Percentiles rank a stretch among this genome's conserved stretches.
Evolutionary conservation across 768 basidiomycete species (phyloP).

Genomic region (Kwoniella heveanensis): DNA sequence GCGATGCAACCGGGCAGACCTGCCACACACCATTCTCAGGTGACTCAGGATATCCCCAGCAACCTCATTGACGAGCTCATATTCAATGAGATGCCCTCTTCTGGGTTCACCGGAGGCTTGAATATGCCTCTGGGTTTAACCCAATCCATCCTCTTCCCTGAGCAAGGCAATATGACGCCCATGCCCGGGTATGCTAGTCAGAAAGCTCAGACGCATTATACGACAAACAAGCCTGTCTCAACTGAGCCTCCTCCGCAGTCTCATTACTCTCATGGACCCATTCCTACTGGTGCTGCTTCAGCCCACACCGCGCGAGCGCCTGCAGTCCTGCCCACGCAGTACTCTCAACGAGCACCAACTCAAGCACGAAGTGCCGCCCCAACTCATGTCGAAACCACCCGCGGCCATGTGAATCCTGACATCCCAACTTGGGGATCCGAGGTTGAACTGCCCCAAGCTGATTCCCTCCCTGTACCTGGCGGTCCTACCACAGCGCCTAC

Average conservation of each 20-base stretch:
- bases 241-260: slow-evolving; percentile 5
- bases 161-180: background rate
- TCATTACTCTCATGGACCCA: background rate
- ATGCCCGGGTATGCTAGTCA: slow-evolving; percentile 13
- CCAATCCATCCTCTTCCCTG: slow-evolving; percentile 15
- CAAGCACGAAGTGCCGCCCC: slow-evolving; percentile 8
- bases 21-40: slow-evolving; percentile 3
- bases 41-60: slow-evolving; percentile 27
- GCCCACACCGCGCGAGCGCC: background rate
- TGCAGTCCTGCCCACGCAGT: background rate
- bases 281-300: slow-evolving; percentile 1
- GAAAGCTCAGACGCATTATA: slow-evolving; percentile 9
- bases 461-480: slow-evolving; percentile 11
- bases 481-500: slow-evolving; percentile 35
- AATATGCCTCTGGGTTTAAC: slow-evolving; percentile 18
- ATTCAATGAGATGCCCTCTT: slow-evolving; percentile 30
- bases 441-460: slow-evolving; percentile 43
- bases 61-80: slow-evolving; percentile 43
- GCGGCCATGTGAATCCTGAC: slow-evolving; percentile 15
- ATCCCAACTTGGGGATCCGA: slow-evolving; percentile 46
- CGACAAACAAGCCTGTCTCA: slow-evolving; percentile 4
- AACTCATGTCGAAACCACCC: slow-evolving; percentile 3
- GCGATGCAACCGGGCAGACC: slow-evolving; percentile 1
- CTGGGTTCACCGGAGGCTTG: slow-evolving; percentile 7
- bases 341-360: background rate